A percentile compares a stretch with the other conserved stretches of the same genome.
Conservation (phyloP, 2,329 filamentous ascomycete genomes). For the Scolecobasidium constrictum region DNA sequence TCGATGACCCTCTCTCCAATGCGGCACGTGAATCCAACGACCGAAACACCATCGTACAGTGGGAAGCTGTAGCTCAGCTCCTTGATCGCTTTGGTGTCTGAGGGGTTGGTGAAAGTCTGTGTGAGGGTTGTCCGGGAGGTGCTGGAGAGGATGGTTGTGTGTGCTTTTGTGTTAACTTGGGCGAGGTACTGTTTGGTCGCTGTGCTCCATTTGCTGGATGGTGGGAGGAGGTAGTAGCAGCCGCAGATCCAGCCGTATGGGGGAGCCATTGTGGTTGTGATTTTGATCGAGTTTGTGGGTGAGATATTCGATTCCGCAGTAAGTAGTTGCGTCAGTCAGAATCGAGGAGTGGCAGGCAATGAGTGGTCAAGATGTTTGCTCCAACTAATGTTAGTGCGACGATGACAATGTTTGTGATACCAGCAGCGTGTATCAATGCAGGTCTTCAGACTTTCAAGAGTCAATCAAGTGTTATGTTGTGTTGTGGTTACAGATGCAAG, state of each 20-base stretch:
- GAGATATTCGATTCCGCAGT: too few relatives aligned
- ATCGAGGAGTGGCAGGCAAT: neutral
- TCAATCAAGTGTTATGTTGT: too few relatives aligned
- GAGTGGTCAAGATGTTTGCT: neutral
- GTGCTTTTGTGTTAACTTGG: slow-evolving; percentile 44
- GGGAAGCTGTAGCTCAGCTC: slow-evolving; percentile 59
- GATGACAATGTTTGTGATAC: neutral
- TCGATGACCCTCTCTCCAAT: slow-evolving; percentile 49
- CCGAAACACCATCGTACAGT: slow-evolving; percentile 60
- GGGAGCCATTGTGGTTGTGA: neutral
- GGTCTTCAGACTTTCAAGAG: too few relatives aligned
- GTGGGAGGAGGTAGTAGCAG: slow-evolving; percentile 15
- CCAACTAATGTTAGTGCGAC: neutral
- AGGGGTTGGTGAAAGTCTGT: slow-evolving; percentile 53
- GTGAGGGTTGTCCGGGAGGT: slow-evolving; percentile 40
- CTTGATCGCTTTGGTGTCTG: slow-evolving; percentile 29
- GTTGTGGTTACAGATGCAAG: too few relatives aligned
- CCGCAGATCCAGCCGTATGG: slow-evolving; percentile 16
- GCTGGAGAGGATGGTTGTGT: slow-evolving; percentile 50
- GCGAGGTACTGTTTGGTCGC: slow-evolving; percentile 33
- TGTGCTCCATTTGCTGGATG: neutral
- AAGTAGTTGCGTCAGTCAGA: neutral
- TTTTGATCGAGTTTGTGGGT: too few relatives aligned
- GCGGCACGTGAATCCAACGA: slow-evolving; percentile 56
- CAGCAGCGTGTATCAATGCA: too few relatives aligned